Evolutionary conservation across 2,329 filamentous ascomycete species (phyloP).

Genomic region (Aspergillus hiratsukae): DNA sequence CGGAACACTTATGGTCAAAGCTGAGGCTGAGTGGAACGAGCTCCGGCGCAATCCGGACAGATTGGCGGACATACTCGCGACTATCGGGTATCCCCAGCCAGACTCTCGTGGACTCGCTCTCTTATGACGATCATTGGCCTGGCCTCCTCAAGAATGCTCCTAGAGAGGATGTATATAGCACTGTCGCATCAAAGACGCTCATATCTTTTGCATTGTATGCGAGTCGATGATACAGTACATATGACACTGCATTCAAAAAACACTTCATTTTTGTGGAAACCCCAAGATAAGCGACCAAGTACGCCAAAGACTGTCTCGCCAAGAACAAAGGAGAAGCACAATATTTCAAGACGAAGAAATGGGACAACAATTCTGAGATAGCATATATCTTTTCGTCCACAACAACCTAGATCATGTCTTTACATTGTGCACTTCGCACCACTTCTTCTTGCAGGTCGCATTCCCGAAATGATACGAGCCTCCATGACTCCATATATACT

Average conservation of each 20-base stretch:
- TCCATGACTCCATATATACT: constrained; percentile 49
- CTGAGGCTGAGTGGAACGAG: constrained; percentile 50
- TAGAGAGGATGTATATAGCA: neutral
- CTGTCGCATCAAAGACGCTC: neutral
- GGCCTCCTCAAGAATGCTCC: neutral
- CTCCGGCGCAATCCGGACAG: constrained; percentile 38
- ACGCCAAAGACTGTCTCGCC: neutral
- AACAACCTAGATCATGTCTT: constrained; percentile 9
- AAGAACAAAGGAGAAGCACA: neutral
- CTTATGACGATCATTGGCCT: constrained; percentile 9
- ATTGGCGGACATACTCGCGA: constrained; percentile 42
- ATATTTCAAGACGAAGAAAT: neutral
- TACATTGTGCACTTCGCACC: constrained; percentile 43
- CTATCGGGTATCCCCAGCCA: constrained; percentile 38
- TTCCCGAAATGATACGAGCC: constrained; percentile 58
- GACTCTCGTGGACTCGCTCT: constrained; percentile 13
- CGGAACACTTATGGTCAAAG: constrained; percentile 57
- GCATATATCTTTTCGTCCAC: neutral
- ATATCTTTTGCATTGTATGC: neutral
- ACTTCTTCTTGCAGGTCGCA: constrained; percentile 61
- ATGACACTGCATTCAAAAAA: neutral
- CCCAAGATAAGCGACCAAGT: neutral
- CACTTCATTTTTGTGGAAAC: neutral
- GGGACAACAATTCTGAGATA: neutral
- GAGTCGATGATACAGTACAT: neutral